These are phyloP conservation scores for Nicotiana knightiana DNA, from an alignment of 257 asterid genomes.

Conservation along the genomic window DNA sequence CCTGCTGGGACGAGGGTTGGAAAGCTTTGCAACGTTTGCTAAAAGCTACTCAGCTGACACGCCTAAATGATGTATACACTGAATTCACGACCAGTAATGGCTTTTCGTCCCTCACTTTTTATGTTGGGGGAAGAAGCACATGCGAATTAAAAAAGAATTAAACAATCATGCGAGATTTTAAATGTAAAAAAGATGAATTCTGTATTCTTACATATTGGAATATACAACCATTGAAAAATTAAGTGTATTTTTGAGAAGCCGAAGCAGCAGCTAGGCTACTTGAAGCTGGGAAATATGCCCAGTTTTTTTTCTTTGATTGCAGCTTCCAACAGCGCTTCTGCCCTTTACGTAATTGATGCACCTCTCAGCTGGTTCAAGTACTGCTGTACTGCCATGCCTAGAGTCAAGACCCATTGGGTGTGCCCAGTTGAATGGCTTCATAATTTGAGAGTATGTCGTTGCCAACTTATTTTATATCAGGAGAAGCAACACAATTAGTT, in stretches of 20 bases:
- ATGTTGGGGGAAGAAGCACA: background rate
- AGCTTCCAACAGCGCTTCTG: background rate
- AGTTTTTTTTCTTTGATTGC: background rate
- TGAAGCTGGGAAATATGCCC: background rate
- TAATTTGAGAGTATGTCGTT: background rate
- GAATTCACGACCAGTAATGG: slow-evolving; percentile 3
- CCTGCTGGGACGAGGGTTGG: slow-evolving; percentile 63
- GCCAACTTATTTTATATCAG: too few relatives aligned
- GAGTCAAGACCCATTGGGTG: background rate
- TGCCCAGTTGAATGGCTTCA: background rate
- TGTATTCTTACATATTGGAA: background rate
- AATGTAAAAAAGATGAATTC: background rate
- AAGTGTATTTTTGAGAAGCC: background rate
- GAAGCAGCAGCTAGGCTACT: background rate
- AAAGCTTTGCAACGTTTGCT: slow-evolving; percentile 54
- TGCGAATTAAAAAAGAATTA: background rate
- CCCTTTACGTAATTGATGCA: background rate
- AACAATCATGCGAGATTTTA: background rate
- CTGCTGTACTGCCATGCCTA: background rate
- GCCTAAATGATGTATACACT: slow-evolving; percentile 22
- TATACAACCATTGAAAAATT: background rate
- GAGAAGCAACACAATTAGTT: too few relatives aligned
- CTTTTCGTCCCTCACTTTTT: background rate
- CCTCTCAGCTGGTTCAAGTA: background rate
- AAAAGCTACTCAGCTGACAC: slow-evolving; percentile 44